These are phyloP conservation scores for Gracilaria gracilis DNA, from an alignment of 23 red algal genomes.

Conservation along the genomic window DNA sequence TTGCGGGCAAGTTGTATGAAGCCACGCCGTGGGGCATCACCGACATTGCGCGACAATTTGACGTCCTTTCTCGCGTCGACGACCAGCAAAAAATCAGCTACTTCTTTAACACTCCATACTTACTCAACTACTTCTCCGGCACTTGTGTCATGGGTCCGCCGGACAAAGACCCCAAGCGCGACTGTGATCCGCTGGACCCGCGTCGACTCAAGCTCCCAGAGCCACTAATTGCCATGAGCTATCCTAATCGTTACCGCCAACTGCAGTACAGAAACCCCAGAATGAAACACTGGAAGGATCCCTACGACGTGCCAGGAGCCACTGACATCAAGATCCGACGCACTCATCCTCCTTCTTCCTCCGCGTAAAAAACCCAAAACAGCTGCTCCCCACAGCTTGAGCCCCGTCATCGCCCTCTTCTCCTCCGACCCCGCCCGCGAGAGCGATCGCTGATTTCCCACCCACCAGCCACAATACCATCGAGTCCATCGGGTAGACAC, in stretches of 20 bases:
- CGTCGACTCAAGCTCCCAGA: constrained; percentile 73
- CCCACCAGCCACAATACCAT: constrained; percentile 1
- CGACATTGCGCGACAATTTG: constrained; percentile 89
- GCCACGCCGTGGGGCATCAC: constrained; percentile 83
- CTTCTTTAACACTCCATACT: constrained; percentile 83
- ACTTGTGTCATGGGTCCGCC: constrained; percentile 71
- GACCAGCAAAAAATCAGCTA: constrained; percentile 66
- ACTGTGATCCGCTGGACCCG: constrained; percentile 54
- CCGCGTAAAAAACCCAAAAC: neutral
- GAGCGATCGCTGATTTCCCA: neutral
- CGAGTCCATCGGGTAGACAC: constrained; percentile 17
- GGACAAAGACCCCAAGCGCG: constrained; percentile 66
- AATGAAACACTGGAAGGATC: constrained; percentile 74
- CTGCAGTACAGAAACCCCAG: constrained; percentile 57
- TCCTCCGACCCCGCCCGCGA: constrained; percentile 29
- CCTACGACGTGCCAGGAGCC: constrained; percentile 73
- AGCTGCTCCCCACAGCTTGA: neutral
- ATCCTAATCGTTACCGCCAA: constrained; percentile 80
- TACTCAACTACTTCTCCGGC: constrained; percentile 89
- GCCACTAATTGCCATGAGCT: constrained; percentile 67
- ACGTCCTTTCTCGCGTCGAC: constrained; percentile 74
- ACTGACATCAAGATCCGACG: constrained; percentile 50
- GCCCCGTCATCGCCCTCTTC: constrained; percentile 2
- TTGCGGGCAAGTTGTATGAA: constrained; percentile 95
- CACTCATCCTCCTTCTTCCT: neutral